Base-by-base conservation (phyloP, 2,329 filamentous ascomycete genomes). In the Cladosporium sp. region DNA sequence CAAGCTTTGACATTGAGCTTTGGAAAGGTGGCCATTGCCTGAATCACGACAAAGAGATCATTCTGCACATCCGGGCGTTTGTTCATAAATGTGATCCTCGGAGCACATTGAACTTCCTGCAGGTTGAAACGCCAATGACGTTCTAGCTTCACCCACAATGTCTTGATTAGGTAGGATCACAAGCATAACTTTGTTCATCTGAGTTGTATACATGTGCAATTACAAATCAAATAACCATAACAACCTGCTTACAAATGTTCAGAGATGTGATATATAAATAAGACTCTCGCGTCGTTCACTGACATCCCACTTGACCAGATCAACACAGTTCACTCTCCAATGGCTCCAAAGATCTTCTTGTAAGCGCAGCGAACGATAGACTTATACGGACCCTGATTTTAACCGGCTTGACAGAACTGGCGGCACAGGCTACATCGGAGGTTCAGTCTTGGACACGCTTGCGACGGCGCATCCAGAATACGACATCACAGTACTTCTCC, bases 351-450 rank as follows among this genome's bases (percentile, higher is more conserved):
- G 20, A 47, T 56, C 40, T 47, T 56, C 39, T 34, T 56, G 52
- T 56, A 19, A 42, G 40, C 7, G 4, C 25, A 20, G 11, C 47
- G 6, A 15, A 2, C 14, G 15, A 20, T 8, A 11, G 9, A 19
- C 3, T 7, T 22, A 15, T 19, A n/a, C 30, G n/a, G 9, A 11
- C 15, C 1, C 47, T 50, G 30, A 50, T n/a, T 22, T 37, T 17
- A 11, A 34, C 25, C 25, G 3, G 25, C n/a, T 6, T 20, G 0
- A 7, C 4, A 82, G 80, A 14, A 82, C 79, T 36, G 80, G 80
- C 19, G 74, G 69, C 4, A 81, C 80, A 15, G 80, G 80, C 34
- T 83, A 82, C 65, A 82, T 83, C 50, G 80, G 80, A 5, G 81
- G 81, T 34, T 79, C 81, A 52, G 74, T 76, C 39, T 72, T 83